Base-by-base conservation (phyloP, 176 grass and related monocot genomes). In the Tillandsia fasciculata region DNA sequence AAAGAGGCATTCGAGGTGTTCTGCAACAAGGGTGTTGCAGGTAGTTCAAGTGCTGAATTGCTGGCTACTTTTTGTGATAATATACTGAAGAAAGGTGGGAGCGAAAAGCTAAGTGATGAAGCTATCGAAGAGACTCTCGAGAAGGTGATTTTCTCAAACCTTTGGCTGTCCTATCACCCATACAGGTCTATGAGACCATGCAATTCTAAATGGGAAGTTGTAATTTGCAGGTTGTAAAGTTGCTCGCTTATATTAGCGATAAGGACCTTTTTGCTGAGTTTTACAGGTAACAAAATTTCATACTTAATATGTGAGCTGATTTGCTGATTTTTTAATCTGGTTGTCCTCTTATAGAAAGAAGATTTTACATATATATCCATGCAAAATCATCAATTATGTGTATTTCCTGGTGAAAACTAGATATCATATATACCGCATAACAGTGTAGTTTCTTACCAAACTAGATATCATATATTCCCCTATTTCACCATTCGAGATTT, bases 221-320 rank as follows among this genome's bases (percentile, higher is more conserved):
- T 18, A 57, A 68, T 72, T 71, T 76, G 53, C 64, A 99, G 95
- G 95, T 99, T 3, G 95, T 99, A 52, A 90, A 91, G 65, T 83
- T 99, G 50, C 87, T 99, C 8, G 87, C 90, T 26, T 99, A 99
- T 70, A 82, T 99, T 69, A 94, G 87, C 28, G 95, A 99, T 74
- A 99, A 99, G 64, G 95, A 99, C 28, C 80, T 99, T 15, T 99
- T 99, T 82, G 95, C 95, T 0, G 95, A 99, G 70, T 99, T 99
- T 58, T 93, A 88, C 74, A 94, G 95, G 95, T 99, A 65, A 48
- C 24, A 12, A 42, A 42, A 5, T 42, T 42, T 7, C 33, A 42
- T 42, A 42, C 33, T 5, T 42, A 42, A 42, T 42, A 42, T 42
- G 2, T 24, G 14, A 70, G 11, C 67, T 68, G 52, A 15, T 29